These are phyloP conservation scores for Bisporella sp. DNA, from an alignment of 2,329 filamentous ascomycete genomes.

Conservation along the genomic window DNA sequence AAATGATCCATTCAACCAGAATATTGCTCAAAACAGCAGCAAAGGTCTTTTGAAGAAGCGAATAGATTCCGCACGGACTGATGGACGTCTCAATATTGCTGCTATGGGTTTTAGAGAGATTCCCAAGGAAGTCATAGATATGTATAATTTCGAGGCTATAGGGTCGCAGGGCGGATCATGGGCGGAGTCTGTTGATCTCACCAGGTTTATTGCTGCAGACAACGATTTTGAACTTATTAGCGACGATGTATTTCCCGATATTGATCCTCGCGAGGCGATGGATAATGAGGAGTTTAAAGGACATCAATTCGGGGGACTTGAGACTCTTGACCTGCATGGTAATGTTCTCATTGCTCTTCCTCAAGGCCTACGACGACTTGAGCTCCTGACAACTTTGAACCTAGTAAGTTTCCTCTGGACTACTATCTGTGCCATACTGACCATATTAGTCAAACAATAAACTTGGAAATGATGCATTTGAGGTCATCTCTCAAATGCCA, in stretches of 20 bases:
- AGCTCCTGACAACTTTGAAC: slow-evolving; percentile 73
- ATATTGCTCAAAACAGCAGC: slow-evolving; percentile 46
- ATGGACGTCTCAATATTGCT: slow-evolving; percentile 82
- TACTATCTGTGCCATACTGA: slow-evolving; percentile 1
- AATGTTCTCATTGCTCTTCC: slow-evolving; percentile 71
- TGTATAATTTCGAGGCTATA: slow-evolving; percentile 76
- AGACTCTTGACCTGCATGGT: slow-evolving; percentile 78
- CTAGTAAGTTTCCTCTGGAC: slow-evolving; percentile 47
- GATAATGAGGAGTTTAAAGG: slow-evolving; percentile 59
- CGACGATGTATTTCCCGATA: slow-evolving; percentile 74
- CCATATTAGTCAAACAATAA: slow-evolving; percentile 67
- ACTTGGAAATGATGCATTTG: slow-evolving; percentile 63
- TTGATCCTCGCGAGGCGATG: slow-evolving; percentile 45
- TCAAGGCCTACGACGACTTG: slow-evolving; percentile 65
- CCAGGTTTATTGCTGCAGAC: slow-evolving; percentile 77
- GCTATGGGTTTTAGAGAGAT: slow-evolving; percentile 75
- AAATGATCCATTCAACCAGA: slow-evolving; percentile 65
- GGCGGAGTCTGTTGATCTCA: slow-evolving; percentile 88
- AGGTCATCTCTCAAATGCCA: slow-evolving; percentile 66
- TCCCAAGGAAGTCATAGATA: slow-evolving; percentile 74
- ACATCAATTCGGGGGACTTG: slow-evolving; percentile 75
- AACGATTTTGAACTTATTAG: slow-evolving; percentile 75
- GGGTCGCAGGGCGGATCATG: slow-evolving; percentile 62
- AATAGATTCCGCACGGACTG: slow-evolving; percentile 64
- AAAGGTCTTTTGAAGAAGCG: slow-evolving; percentile 67